These are phyloP conservation scores for Podospora pseudopauciseta DNA, from an alignment of 495 filamentous ascomycete genomes.

Conservation along the genomic window DNA sequence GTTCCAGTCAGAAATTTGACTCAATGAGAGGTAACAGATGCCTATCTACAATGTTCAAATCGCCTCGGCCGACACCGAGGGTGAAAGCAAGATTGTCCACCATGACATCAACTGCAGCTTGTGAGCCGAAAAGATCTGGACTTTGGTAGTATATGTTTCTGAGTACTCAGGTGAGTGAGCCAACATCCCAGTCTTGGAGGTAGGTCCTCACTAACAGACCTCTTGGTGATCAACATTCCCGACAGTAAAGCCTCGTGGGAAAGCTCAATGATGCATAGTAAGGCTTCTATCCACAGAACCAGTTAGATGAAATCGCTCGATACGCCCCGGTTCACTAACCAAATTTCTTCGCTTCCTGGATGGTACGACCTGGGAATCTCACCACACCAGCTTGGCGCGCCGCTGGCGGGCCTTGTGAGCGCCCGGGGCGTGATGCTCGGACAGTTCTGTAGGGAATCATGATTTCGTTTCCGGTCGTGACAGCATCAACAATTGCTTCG, in stretches of 20 bases:
- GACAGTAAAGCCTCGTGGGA: conserved; percentile 64
- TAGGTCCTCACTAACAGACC: conserved; percentile 50
- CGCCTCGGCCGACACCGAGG: conserved; percentile 56
- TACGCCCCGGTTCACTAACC: conserved; percentile 28
- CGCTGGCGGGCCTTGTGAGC: neutral
- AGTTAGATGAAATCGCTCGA: neutral
- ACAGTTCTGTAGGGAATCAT: conserved; percentile 38
- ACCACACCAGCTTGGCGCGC: conserved; percentile 19
- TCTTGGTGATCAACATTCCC: conserved; percentile 68
- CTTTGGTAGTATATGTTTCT: conserved; percentile 93
- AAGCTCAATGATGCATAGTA: conserved; percentile 65
- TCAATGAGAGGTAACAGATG: neutral
- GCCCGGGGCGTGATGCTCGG: neutral
- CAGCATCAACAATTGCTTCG: conserved; percentile 47
- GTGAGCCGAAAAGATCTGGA: conserved; percentile 71
- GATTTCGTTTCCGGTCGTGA: conserved; percentile 43
- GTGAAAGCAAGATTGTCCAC: conserved; percentile 86
- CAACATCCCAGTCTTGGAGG: neutral
- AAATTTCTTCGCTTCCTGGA: conserved; percentile 38
- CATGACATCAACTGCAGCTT: conserved; percentile 68
- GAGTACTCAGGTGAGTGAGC: neutral
- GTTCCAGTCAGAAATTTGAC: neutral
- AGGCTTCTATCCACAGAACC: conserved; percentile 29
- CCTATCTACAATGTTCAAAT: conserved; percentile 60
- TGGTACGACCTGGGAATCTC: conserved; percentile 39